Conservation (phyloP, 169 alveolate species). For the Neospora caninum region DNA sequence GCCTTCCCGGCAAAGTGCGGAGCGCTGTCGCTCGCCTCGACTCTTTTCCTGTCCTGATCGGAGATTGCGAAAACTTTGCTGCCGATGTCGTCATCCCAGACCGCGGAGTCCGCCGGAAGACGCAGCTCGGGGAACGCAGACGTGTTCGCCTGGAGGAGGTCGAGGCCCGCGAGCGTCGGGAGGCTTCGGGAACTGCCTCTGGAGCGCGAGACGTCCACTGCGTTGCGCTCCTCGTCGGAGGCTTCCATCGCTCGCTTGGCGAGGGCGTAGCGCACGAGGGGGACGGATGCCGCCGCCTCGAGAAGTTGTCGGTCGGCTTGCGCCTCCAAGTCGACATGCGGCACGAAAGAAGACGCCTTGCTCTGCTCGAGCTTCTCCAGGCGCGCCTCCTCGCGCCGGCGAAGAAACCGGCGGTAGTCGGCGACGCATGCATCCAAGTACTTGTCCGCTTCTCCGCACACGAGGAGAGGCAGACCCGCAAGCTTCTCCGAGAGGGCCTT, state of each 20-base stretch:
- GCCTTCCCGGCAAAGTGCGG: too few species aligned
- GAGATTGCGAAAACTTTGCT: background rate
- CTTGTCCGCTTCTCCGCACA: background rate
- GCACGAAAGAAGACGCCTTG: background rate
- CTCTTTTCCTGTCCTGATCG: too few species aligned
- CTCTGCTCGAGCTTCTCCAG: background rate
- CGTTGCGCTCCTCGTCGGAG: background rate
- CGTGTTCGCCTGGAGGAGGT: background rate
- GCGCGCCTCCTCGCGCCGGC: background rate
- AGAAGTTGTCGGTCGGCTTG: background rate
- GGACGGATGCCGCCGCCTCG: background rate
- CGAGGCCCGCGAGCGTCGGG: background rate
- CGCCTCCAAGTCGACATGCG: background rate
- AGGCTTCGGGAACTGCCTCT: background rate
- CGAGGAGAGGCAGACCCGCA: constrained; percentile 6
- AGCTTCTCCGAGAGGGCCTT: background rate
- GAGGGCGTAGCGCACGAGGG: constrained; percentile 3
- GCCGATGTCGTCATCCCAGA: background rate
- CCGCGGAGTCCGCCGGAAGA: background rate
- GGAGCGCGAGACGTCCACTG: background rate
- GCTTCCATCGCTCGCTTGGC: background rate
- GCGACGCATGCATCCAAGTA: background rate
- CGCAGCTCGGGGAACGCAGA: constrained; percentile 29
- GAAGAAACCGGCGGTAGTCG: background rate
- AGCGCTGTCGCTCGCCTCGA: too few species aligned